Conservation (phyloP, 2,329 filamentous ascomycete species). For the Thielaviopsis punctulata region DNA sequence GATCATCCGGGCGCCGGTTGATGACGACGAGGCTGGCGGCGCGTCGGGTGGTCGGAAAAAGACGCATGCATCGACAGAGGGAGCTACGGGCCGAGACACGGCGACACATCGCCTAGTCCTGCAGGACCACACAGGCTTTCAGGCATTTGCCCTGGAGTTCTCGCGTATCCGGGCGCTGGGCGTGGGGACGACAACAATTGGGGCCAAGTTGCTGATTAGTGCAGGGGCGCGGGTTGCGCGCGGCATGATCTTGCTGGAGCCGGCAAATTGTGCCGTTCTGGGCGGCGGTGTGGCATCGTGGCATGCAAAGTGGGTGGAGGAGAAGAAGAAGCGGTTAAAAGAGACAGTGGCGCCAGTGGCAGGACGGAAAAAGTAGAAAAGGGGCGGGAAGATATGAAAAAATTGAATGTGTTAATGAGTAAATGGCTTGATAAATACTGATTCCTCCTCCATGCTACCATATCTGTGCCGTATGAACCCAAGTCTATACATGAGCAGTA, state of each 20-base stretch:
- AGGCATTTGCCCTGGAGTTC: slow-evolving; percentile 58
- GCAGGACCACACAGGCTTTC: slow-evolving; percentile 59
- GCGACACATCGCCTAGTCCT: slow-evolving; percentile 66
- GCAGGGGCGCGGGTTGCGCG: slow-evolving; percentile 49
- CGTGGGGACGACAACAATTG: slow-evolving; percentile 50
- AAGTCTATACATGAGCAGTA: not conserved
- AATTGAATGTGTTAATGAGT: not conserved
- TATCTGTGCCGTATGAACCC: too few relatives aligned
- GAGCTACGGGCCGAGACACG: slow-evolving; percentile 12
- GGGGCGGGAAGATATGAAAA: not conserved
- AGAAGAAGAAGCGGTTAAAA: slow-evolving; percentile 51
- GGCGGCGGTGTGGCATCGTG: slow-evolving; percentile 74
- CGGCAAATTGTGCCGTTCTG: slow-evolving; percentile 49
- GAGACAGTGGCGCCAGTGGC: slow-evolving; percentile 29
- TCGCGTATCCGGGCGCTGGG: slow-evolving; percentile 46
- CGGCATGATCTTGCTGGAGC: slow-evolving; percentile 63
- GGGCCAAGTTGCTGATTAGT: slow-evolving; percentile 62
- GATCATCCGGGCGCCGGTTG: slow-evolving; percentile 50
- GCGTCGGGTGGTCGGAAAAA: too few relatives aligned
- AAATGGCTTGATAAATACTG: not conserved
- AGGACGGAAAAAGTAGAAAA: not conserved
- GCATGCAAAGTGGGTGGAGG: slow-evolving; percentile 61
- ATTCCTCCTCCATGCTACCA: not conserved
- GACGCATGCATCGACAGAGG: too few relatives aligned
- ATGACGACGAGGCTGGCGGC: slow-evolving; percentile 29